Percentiles rank a stretch among this genome's conserved stretches.
Evolutionary conservation across 352 stramenopile genomes (phyloP).

Genomic region (Phytopythium aichiense): DNA sequence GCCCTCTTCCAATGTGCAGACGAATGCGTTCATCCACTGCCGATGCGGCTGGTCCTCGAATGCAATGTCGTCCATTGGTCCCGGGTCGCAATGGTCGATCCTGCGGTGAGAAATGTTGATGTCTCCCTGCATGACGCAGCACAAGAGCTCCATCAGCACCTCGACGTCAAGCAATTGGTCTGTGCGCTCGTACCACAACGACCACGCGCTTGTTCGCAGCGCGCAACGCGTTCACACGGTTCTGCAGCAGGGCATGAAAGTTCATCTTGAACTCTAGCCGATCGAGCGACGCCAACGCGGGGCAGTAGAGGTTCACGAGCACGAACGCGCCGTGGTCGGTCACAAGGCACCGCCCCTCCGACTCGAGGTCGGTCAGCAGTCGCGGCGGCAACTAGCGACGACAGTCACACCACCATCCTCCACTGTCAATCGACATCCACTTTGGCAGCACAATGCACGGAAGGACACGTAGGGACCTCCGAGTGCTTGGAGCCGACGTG

Average conservation of each 20-base stretch:
- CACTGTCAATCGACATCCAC: not conserved
- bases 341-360: conserved; percentile 82
- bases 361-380: conserved; percentile 57
- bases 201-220: conserved; percentile 51
- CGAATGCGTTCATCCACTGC: conserved; percentile 62
- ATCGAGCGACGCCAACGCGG: conserved; percentile 58
- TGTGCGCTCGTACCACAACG: conserved; percentile 40
- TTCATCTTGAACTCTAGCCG: conserved; percentile 84
- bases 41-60: conserved; percentile 67
- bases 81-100: conserved; percentile 76
- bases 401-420: not conserved
- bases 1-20: conserved; percentile 5
- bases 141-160: not conserved
- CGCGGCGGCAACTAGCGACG: conserved; percentile 38
- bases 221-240: conserved; percentile 52
- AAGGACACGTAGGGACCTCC: conserved; percentile 22
- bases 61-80: conserved; percentile 17
- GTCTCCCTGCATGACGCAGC: conserved; percentile 47
- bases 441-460: not conserved
- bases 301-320: conserved; percentile 88
- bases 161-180: not conserved
- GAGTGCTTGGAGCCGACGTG: conserved; percentile 42
- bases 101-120: conserved; percentile 78
- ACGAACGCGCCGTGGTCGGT: conserved; percentile 88
- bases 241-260: conserved; percentile 70